Conservation (phyloP, 2,329 filamentous ascomycete genomes). For the Zarea fungicola region DNA sequence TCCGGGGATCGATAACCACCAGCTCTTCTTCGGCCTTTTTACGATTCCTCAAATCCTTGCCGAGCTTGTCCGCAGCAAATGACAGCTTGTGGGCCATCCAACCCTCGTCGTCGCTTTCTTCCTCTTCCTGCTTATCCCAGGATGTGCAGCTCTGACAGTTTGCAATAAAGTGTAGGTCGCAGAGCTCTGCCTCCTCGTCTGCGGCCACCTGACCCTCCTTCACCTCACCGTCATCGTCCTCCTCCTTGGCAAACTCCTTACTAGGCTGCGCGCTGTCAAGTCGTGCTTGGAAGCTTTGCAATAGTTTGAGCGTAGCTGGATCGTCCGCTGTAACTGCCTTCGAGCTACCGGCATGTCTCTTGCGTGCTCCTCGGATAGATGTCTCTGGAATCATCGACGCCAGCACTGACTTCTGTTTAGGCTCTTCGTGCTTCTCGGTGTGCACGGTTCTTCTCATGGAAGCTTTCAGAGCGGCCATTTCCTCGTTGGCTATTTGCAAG, state of each 20-base stretch:
- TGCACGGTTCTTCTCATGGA: slow-evolving; percentile 68
- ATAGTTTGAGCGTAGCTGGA: slow-evolving; percentile 59
- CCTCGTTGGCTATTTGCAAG: slow-evolving; percentile 68
- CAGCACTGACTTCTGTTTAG: slow-evolving; percentile 61
- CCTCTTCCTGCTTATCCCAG: slow-evolving; percentile 65
- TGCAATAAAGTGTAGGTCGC: slow-evolving; percentile 92
- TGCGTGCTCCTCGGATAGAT: slow-evolving; percentile 60
- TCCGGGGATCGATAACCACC: slow-evolving; percentile 86
- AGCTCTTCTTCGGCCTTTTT: slow-evolving; percentile 87
- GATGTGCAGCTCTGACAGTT: slow-evolving; percentile 88
- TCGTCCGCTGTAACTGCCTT: slow-evolving; percentile 52
- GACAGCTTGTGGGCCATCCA: slow-evolving; percentile 86
- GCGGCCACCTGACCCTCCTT: slow-evolving; percentile 26
- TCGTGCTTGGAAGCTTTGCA: slow-evolving; percentile 75
- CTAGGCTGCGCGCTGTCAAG: slow-evolving; percentile 52
- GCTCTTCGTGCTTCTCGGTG: slow-evolving; percentile 40
- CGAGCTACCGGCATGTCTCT: slow-evolving; percentile 56
- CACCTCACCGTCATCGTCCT: slow-evolving; percentile 19
- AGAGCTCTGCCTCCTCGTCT: slow-evolving; percentile 69
- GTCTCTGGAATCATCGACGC: slow-evolving; percentile 71
- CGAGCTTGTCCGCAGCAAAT: slow-evolving; percentile 84
- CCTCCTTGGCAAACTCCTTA: slow-evolving; percentile 28
- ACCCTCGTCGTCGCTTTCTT: slow-evolving; percentile 57
- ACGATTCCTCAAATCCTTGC: slow-evolving; percentile 88
- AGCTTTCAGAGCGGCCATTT: slow-evolving; percentile 74